Evolutionary conservation across 371 early-diverging fungal genomes (phyloP).

Genomic region (Chytridium lagenaria): DNA sequence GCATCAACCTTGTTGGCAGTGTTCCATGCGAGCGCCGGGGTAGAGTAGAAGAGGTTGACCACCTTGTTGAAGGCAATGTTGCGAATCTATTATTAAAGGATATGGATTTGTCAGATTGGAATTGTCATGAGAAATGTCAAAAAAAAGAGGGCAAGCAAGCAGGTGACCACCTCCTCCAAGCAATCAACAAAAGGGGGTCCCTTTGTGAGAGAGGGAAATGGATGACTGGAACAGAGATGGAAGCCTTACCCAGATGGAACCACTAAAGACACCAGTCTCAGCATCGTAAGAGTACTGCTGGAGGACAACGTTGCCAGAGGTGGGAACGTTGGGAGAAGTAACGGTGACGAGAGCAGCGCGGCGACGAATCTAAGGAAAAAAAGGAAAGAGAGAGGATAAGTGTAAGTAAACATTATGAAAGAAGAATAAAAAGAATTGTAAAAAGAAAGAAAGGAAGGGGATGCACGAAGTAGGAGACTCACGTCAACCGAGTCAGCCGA

Average conservation of each 20-base stretch:
- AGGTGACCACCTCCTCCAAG: no score
- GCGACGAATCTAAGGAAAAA: not conserved
- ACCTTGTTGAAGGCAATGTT: slow-evolving; percentile 22
- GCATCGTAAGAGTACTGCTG: not conserved
- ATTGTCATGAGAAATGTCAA: not conserved
- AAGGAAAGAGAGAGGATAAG: not conserved
- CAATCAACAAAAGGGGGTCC: not conserved
- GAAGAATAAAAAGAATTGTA: not conserved
- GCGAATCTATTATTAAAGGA: not conserved
- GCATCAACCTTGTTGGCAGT: not conserved
- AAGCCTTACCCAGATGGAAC: not conserved
- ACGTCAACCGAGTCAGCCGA: not conserved
- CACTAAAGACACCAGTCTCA: not conserved
- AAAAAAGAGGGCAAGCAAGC: not conserved
- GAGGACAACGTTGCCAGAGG: slow-evolving; percentile 14
- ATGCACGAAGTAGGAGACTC: not conserved
- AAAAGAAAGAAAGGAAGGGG: not conserved
- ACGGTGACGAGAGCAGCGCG: not conserved
- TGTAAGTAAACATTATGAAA: no score
- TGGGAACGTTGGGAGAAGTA: not conserved
- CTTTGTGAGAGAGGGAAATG: not conserved
- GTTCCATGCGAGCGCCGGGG: slow-evolving; percentile 41
- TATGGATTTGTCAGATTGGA: not conserved
- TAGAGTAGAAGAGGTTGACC: not conserved
- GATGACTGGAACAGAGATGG: not conserved